Base-by-base conservation (phyloP, 371 early-diverging fungal genomes). In the Lichtheimia corymbifera region DNA sequence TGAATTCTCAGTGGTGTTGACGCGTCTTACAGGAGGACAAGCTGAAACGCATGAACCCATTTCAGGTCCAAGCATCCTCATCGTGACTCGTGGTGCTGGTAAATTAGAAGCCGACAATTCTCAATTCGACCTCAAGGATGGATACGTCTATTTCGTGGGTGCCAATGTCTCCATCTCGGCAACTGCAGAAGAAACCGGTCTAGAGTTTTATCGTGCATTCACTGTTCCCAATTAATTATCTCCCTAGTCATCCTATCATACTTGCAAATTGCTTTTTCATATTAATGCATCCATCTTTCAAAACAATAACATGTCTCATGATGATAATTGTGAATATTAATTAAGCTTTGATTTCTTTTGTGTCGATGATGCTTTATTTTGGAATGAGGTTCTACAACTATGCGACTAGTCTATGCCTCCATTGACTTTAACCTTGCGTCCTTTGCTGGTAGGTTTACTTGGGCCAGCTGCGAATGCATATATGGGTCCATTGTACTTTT, bases 1-100 rank as follows among this genome's bases (percentile, higher is more conserved):
- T 3, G 98, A 98, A 68, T 98, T 98, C 69, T 82, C 94, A 12
- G 90, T 98, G 42, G 67, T 91, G 9, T 72, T 83, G 35, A 91
- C 95, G 0, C 64, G 53, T 0, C 71, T 93, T 43, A 59, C 66
- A 9, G 69, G 61, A 1, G 70, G 68, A 6, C 71, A 77, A 55
- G 54, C 50, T 0, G 94, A 93, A 66, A 53, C 62, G 0, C 74
- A 84, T 30, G 62, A 72, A 3, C 83, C 86, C 3, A 70, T 92
- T 41, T 72, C 78, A 3, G 98, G 98, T 1, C 98, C 98, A 4
- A 91, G 91, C 64, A 78, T 97, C 18, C 50, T 95, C 18, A 82
- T 97, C 60, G 94, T 91, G 0, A 92, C 92, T 14, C 75, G 84
- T 12, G 97, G 97, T 4, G 58, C 66, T 58, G 67, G 73, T 22